Base-by-base conservation (phyloP, 1,284 basidiomycete genomes). In the Fomitopsis pinicola region DNA sequence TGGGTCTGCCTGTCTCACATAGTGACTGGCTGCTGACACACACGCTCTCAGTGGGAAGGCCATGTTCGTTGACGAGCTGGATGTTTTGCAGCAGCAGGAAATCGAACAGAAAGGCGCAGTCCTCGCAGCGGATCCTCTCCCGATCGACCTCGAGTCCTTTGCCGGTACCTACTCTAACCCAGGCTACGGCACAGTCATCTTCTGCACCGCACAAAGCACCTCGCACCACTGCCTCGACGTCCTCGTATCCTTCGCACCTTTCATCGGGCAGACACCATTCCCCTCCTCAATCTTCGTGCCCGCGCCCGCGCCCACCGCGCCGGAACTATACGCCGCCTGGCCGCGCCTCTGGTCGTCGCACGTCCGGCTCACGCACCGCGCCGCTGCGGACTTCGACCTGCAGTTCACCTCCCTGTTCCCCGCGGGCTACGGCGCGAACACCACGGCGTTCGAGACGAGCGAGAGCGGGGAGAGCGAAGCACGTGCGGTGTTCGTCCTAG, bases 111-210 rank as follows among this genome's bases (percentile, higher is more conserved):
- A 14, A 26, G 14, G 15, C 17, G 52, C 10, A 2, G 38, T 15
- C 3, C 38, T 8, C 3, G 38, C 9, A 8, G 12, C 35, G 1
- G 52, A 57, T 7, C 50, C 70, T 3, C 77, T 74, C 72, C 67
- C 70, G 1, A n/a, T 45, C 6, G 64, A 63, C 40, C 12, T 70
- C 17, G 64, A 69, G 17, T 59, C 52, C 1, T 70, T 72, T n/a
- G 60, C 69, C 5, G 78, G 78, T 5, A 76, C 73, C 0, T 80
- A 77, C 63, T 14, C 55, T 14, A 67, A 74, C 57, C 59, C 68
- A 1, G 76, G 72, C 7, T 79, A 80, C 33, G 77, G 75, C 35
- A 52, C 68, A 8, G 59, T 80, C 57, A 73, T 71, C 1, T 68
- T 80, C 30, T 79, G 77, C 57, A 59, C 68, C 15, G 62, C 73